Percentiles rank a stretch among this genome's conserved stretches.
These are phyloP conservation scores for Musa acuminata DNA, from an alignment of 176 grass and related monocot species.

Conservation along the genomic window DNA sequence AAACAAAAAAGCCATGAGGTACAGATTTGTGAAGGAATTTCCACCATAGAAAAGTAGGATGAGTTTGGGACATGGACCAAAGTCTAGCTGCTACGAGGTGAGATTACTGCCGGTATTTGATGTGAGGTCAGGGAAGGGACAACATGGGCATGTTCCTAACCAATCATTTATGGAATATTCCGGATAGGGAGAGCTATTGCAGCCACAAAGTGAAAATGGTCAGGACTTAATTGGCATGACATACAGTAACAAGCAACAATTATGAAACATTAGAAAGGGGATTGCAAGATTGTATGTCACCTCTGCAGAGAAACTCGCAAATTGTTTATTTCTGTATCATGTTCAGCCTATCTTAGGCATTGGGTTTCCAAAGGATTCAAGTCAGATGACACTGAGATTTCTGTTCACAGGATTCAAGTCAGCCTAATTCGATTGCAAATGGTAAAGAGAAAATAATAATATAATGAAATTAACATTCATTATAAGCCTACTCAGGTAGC, in stretches of 20 bases:
- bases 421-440: too few species aligned
- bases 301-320: neutral
- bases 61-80: neutral
- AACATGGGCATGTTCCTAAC: neutral
- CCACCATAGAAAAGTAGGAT: conserved; percentile 1
- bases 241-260: neutral
- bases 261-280: neutral
- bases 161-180: neutral
- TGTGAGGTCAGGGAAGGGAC: neutral
- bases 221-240: neutral
- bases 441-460: too few species aligned
- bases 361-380: too few species aligned
- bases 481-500: too few species aligned
- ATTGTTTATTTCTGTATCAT: neutral
- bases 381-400: too few species aligned
- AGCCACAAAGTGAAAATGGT: neutral
- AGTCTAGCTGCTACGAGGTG: neutral
- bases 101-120: neutral
- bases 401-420: too few species aligned
- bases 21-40: conserved; percentile 11
- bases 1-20: conserved; percentile 1
- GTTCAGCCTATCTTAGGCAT: too few species aligned
- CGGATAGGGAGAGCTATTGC: neutral
- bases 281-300: neutral
- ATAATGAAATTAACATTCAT: too few species aligned